A percentile compares a stretch with the other conserved stretches of the same genome.
Conservation (phyloP, 2,329 filamentous ascomycete species). For the Exophiala sp. region DNA sequence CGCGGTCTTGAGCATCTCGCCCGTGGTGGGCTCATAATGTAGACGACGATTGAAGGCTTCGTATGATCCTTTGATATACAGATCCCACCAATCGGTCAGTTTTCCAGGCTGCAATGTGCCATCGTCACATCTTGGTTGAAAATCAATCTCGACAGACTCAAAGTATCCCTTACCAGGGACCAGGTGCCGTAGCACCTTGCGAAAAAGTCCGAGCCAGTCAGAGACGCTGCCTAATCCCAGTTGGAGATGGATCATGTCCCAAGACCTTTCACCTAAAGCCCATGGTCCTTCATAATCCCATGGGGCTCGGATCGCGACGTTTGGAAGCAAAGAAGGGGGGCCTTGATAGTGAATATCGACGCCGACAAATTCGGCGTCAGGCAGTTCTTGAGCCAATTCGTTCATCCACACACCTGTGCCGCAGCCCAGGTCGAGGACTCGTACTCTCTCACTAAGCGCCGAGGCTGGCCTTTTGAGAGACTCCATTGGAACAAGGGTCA, state of each 20-base stretch:
- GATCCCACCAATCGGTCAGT: conserved; percentile 58
- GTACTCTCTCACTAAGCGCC: conserved; percentile 20
- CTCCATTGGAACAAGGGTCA: conserved; percentile 37
- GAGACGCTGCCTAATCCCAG: conserved; percentile 74
- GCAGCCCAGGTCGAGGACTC: conserved; percentile 68
- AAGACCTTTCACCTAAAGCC: conserved; percentile 63
- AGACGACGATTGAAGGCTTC: conserved; percentile 63
- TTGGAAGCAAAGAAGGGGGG: conserved; percentile 62
- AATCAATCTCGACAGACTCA: conserved; percentile 89
- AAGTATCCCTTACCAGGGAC: conserved; percentile 71
- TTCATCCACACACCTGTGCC: conserved; percentile 92
- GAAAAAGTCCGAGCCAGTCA: conserved; percentile 72
- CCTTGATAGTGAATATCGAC: conserved; percentile 62
- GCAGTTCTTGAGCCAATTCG: conserved; percentile 70
- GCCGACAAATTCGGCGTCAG: conserved; percentile 57
- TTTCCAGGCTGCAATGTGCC: conserved; percentile 50
- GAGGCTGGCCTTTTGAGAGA: background rate
- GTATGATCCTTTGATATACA: conserved; percentile 65
- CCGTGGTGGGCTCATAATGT: conserved; percentile 57
- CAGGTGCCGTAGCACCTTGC: conserved; percentile 68
- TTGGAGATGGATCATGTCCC: conserved; percentile 80
- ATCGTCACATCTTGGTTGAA: conserved; percentile 69
- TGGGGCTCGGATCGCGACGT: conserved; percentile 63
- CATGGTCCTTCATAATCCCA: conserved; percentile 77
- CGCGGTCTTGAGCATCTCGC: conserved; percentile 59